Evolutionary conservation across 1,284 basidiomycete species (phyloP).

Genomic region (Apiotrichum akiyoshidainum): DNA sequence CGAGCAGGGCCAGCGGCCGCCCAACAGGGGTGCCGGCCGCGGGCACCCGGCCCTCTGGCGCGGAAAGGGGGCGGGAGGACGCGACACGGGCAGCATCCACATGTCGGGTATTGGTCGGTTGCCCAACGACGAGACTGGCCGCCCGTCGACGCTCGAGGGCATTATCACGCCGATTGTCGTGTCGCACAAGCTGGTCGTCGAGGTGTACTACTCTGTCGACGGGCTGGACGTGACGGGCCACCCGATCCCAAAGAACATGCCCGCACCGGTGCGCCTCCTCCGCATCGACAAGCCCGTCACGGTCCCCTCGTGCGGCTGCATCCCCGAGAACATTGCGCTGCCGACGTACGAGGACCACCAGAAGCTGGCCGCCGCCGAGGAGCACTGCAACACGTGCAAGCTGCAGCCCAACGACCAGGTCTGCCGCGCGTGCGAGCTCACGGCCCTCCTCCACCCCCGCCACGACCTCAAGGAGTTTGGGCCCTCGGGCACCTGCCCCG

Average conservation of each 20-base stretch:
- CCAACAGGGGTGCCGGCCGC: slow-evolving; percentile 7
- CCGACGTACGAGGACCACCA: background rate
- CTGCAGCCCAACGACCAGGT: slow-evolving; percentile 11
- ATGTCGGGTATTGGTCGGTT: slow-evolving; percentile 25
- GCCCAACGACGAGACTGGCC: slow-evolving; percentile 35
- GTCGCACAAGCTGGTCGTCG: slow-evolving; percentile 32
- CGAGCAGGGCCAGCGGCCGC: slow-evolving; percentile 20
- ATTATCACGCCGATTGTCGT: slow-evolving; percentile 40
- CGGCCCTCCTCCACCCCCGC: slow-evolving; percentile 16
- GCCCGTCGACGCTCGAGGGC: slow-evolving; percentile 35
- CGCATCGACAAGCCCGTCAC: slow-evolving; percentile 10
- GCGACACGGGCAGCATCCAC: slow-evolving; percentile 14
- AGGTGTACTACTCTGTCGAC: slow-evolving; percentile 40
- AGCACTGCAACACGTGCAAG: slow-evolving; percentile 15
- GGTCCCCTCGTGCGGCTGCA: slow-evolving; percentile 17
- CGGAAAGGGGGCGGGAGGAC: slow-evolving; percentile 19
- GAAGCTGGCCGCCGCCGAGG: background rate
- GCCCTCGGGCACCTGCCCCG: slow-evolving; percentile 20
- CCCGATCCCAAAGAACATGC: background rate
- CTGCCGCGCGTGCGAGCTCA: slow-evolving; percentile 22
- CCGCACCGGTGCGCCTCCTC: slow-evolving; percentile 10
- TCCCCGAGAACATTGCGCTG: slow-evolving; percentile 11
- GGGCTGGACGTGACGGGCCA: slow-evolving; percentile 29
- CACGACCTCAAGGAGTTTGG: slow-evolving; percentile 23
- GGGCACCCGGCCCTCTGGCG: slow-evolving; percentile 32